Evolutionary conservation across 2,329 filamentous ascomycete genomes (phyloP), one percentile per base, ranked within the genome.

Genomic region (Penicillium capsulatum): DNA sequence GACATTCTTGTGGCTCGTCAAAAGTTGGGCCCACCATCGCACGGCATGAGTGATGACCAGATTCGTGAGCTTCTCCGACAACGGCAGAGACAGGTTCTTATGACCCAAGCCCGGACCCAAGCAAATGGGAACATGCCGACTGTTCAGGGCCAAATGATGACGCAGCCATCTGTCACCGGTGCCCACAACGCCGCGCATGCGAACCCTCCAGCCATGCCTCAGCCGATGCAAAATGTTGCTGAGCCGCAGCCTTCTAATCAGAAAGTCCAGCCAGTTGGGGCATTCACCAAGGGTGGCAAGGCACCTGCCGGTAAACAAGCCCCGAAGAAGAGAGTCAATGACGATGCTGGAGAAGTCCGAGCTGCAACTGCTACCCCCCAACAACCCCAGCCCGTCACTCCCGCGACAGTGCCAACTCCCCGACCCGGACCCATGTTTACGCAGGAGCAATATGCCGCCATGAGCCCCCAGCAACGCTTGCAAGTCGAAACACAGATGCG

Each of bases 321-420:
- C n/a, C 48, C 62, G 10, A 68, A 66, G 42, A 73, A 74, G 46
- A 67, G 73, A 43, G 53, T 66, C 3, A 64, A 55, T 38, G 72
- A 76, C 48, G 72, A 76, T 50, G 55, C 64, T n/a, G 53, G 65
- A 24, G 71, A 72, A 39, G 51, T 62, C 20, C 64, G 64, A 31
- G 62, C 67, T 44, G 64, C 64, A 6, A 65, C 65, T 36, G 64
- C 65, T 40, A 28, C 50, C 2, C 56, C 64, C 30, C 51, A 55
- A 27, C 43, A 56, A 22, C 44, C 43, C 15, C 58, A 60, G 29
- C 48, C 52, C 15, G 16, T 16, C 13, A 7, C 48, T 22, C 28
- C 46, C 31, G 50, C 57, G 20, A 39, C 53, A 19, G 34, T 54
- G 39, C 36, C 47, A 20, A 48, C 55, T 42, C 36, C 53, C 10